These are phyloP conservation scores for Geotrichum candidum DNA, from an alignment of 1,139 yeast species.

Conservation along the genomic window DNA sequence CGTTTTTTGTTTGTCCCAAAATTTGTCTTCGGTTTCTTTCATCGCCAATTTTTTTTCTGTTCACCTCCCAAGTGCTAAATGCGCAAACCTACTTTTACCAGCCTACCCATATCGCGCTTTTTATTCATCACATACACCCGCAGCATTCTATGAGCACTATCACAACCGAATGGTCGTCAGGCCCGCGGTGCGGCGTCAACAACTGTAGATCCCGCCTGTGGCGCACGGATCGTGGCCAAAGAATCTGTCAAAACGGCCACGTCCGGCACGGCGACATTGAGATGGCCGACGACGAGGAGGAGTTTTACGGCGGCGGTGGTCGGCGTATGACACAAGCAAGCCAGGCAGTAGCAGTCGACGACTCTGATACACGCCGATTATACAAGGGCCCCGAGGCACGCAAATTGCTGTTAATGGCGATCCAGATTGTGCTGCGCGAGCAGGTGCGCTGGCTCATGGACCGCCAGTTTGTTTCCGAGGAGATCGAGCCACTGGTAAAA, in stretches of 20 bases:
- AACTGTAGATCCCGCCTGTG: slow-evolving; percentile 80
- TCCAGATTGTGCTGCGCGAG: slow-evolving; percentile 50
- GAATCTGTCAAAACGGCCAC: slow-evolving; percentile 86
- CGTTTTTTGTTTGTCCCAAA: neutral
- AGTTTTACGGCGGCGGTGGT: slow-evolving; percentile 20
- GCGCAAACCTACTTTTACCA: no score
- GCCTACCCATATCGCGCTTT: no score
- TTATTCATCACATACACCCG: no score
- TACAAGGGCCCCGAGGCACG: slow-evolving; percentile 50
- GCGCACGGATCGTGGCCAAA: slow-evolving; percentile 65
- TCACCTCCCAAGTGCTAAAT: neutral
- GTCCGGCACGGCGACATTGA: slow-evolving; percentile 77
- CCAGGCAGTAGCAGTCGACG: slow-evolving; percentile 1
- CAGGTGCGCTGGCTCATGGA: slow-evolving; percentile 44
- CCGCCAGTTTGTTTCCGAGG: slow-evolving; percentile 33
- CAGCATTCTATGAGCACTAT: neutral
- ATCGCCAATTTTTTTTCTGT: no score
- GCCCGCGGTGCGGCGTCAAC: slow-evolving; percentile 81
- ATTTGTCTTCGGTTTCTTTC: neutral
- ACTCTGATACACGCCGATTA: slow-evolving; percentile 25
- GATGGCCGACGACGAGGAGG: slow-evolving; percentile 60
- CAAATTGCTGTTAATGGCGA: slow-evolving; percentile 43
- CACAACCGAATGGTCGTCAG: slow-evolving; percentile 30
- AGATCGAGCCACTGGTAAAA: slow-evolving; percentile 43
- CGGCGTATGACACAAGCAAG: slow-evolving; percentile 13